Conservation (phyloP, 352 stramenopile genomes). For the Blastocystis sp. region DNA sequence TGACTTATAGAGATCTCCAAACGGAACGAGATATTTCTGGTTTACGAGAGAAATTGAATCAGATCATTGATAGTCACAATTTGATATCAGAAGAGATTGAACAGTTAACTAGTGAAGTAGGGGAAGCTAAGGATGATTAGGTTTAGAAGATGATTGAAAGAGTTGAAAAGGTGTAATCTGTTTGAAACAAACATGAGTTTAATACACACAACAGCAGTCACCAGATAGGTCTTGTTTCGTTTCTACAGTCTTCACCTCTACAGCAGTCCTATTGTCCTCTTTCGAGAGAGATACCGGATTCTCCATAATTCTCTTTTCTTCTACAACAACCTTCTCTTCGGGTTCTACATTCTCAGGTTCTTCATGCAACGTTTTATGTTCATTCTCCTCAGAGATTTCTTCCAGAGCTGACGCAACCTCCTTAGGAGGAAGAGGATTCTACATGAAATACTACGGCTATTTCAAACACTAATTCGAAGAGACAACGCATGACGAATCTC, state of each 20-base stretch:
- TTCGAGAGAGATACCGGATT: too few species aligned
- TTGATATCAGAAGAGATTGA: slow-evolving; percentile 26
- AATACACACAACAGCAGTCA: slow-evolving; percentile 32
- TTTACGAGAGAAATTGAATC: slow-evolving; percentile 33
- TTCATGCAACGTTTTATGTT: not conserved
- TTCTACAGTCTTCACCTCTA: not conserved
- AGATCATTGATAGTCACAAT: slow-evolving; percentile 59
- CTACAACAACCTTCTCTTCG: not conserved
- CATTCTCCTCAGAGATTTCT: not conserved
- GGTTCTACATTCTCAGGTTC: not conserved
- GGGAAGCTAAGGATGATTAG: not conserved
- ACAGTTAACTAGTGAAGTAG: slow-evolving; percentile 23
- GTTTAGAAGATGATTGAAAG: slow-evolving; percentile 5
- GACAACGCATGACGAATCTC: slow-evolving; percentile 54
- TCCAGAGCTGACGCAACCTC: not conserved
- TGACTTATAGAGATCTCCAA: not conserved
- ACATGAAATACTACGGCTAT: not conserved
- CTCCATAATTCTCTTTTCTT: not conserved
- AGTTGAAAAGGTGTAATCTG: slow-evolving; percentile 36
- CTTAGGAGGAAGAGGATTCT: not conserved
- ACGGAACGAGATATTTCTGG: not conserved
- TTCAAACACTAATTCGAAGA: not conserved
- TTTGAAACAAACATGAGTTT: slow-evolving; percentile 3
- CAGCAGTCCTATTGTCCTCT: not conserved
- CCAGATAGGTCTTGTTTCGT: not conserved